phyloP scores from a whole-genome alignment of 768 basidiomycete species.

The Guyanaporus albipodus region DNA sequence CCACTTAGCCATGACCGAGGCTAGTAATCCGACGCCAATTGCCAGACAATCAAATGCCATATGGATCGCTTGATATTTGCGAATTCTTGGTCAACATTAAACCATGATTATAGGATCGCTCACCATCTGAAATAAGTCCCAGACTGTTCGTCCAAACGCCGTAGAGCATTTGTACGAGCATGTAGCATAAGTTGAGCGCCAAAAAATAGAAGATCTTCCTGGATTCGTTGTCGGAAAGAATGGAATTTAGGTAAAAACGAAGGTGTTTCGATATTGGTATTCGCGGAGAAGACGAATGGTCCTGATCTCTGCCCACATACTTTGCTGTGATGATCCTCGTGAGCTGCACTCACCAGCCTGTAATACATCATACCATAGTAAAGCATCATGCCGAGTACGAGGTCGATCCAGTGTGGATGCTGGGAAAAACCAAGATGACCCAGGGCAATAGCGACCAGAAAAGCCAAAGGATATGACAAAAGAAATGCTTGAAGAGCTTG shows the following conservation, averaged over 20 bases:
- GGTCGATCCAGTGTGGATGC: conserved; percentile 54
- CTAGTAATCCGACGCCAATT: conserved; percentile 90
- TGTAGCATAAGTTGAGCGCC: conserved; percentile 89
- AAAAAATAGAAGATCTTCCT: conserved; percentile 97
- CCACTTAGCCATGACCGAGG: conserved; percentile 98
- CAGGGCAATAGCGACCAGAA: conserved; percentile 46
- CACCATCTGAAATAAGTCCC: conserved; percentile 95
- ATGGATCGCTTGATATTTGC: conserved; percentile 74
- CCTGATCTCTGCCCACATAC: conserved; percentile 45
- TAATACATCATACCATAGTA: conserved; percentile 52
- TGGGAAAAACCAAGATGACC: conserved; percentile 66
- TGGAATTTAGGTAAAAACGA: conserved; percentile 80
- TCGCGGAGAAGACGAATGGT: conserved; percentile 40
- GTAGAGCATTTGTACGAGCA: conserved; percentile 96
- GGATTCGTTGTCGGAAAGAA: conserved; percentile 88
- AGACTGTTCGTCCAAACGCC: conserved; percentile 97
- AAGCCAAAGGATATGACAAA: conserved; percentile 53
- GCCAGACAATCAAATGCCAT: conserved; percentile 99
- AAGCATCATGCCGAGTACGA: conserved; percentile 52
- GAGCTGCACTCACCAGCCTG: conserved; percentile 3
- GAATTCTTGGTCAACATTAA: conserved; percentile 3
- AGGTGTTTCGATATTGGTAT: conserved; percentile 52
- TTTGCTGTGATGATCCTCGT: conserved; percentile 37
- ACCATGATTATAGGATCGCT: conserved; percentile 18
- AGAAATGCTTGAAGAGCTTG: conserved; percentile 54